Percentiles rank a stretch among this genome's conserved stretches.
phyloP scores from a whole-genome alignment of 2,329 filamentous ascomycete species.

The Nannizziopsis arthrosporioides region DNA sequence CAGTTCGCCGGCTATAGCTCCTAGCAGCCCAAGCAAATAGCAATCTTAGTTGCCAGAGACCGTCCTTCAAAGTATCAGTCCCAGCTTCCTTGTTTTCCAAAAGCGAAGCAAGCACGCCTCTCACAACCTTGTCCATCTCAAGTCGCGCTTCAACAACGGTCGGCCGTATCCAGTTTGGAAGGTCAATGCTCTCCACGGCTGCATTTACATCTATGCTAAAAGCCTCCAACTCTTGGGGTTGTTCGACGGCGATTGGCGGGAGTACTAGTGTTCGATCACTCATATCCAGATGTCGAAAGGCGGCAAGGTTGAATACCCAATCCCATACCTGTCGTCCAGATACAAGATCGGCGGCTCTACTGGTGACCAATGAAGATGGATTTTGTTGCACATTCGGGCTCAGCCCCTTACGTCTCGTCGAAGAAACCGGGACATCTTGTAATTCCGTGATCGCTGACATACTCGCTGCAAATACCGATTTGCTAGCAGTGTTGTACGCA shows the following conservation, averaged over 20 bases:
- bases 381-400: not conserved
- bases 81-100: constrained; percentile 22
- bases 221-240: constrained; percentile 23
- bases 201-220: constrained; percentile 27
- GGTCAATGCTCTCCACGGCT: constrained; percentile 20
- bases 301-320: constrained; percentile 59
- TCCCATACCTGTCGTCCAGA: constrained; percentile 45
- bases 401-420: constrained; percentile 12
- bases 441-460: constrained; percentile 59
- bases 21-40: constrained; percentile 54
- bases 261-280: constrained; percentile 57
- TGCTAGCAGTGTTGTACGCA: constrained; percentile 48
- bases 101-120: constrained; percentile 24
- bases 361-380: too few species aligned
- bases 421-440: constrained; percentile 32
- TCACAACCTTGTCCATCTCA: constrained; percentile 46
- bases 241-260: constrained; percentile 32
- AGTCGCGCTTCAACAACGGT: constrained; percentile 62
- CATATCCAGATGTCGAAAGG: constrained; percentile 45
- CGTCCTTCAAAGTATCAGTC: constrained; percentile 42
- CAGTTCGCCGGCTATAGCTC: constrained; percentile 24
- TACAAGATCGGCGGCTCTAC: constrained; percentile 5
- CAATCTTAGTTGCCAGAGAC: constrained; percentile 50
- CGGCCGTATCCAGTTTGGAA: constrained; percentile 42
- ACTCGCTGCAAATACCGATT: constrained; percentile 59